Evolutionary conservation across 164 flowering plant genomes (phyloP), one percentile per base, ranked within the genome.

Genomic region (Piper betle): DNA sequence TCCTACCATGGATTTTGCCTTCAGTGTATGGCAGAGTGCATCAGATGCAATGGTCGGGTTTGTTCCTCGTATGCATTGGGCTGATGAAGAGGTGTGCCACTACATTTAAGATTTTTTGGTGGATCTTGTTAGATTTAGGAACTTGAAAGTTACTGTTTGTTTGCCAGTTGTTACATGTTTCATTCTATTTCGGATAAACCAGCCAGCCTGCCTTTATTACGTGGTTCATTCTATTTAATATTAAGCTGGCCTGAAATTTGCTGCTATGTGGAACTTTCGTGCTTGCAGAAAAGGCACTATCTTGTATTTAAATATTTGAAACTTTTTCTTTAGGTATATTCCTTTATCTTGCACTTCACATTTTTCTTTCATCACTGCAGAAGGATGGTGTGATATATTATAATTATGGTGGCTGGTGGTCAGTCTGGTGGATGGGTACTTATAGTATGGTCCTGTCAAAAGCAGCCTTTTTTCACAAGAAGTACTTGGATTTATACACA

Each of bases 391-490:
- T 57, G 43, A 54, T 67, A 50, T 66, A 73, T 54, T 78, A 74
- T 55, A 63, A 60, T 54, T 78, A 80, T 69, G 80, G 79, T 37
- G 82, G 84, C 55, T 78, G 84, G 84, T 80, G 84, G 84, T 78
- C 84, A 37, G 81, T 80, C 25, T 80, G 84, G 84, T 78, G 84
- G 84, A 71, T 46, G 69, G 84, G 84, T 16, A 79, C 78, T 41
- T 81, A 81, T 68, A 78, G 84, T 57, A 77, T 81, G 82, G 77
- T 81, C 40, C 81, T 81, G 55, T 68, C 84, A 52, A 77, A 81
- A 69, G 82, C 81, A 55, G 76, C 81, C 16, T 78, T 81, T 64
- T 79, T 78, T 39, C 84, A 81, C 69, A 70, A 57, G 55, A 81
- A 71, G 61, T 81, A 81, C 72, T 73, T 81, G 71, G 74, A 77